Conservation (phyloP, 805 yeast species). For the Barnettozyma sucrosica region DNA sequence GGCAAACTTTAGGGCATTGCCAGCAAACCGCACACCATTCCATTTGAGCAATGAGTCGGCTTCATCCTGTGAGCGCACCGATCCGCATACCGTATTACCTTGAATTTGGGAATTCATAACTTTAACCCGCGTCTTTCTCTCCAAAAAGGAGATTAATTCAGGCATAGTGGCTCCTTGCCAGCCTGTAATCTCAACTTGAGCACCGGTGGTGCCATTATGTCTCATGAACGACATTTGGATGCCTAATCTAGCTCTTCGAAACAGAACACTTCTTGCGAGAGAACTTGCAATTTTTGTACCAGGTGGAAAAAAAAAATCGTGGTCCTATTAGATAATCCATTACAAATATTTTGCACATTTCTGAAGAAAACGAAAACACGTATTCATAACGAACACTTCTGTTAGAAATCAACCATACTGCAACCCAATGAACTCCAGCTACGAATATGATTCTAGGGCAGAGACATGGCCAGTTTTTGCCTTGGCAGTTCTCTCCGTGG, state of each 20-base stretch:
- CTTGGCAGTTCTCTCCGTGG: constrained; percentile 22
- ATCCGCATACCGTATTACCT: constrained; percentile 53
- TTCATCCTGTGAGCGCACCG: constrained; percentile 46
- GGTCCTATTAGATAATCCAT: neutral
- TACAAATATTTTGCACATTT: neutral
- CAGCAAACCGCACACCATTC: constrained; percentile 81
- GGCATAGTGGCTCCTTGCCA: constrained; percentile 77
- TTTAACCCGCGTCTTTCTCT: constrained; percentile 56
- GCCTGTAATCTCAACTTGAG: constrained; percentile 59
- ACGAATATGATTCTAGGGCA: constrained; percentile 23
- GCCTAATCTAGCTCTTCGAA: neutral
- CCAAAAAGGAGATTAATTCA: constrained; percentile 64
- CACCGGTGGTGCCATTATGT: constrained; percentile 24
- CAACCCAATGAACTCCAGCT: constrained; percentile 22
- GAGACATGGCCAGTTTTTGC: constrained; percentile 27
- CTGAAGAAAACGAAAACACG: neutral
- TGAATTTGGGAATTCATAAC: constrained; percentile 50
- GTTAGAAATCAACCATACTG: neutral
- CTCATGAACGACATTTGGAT: constrained; percentile 1
- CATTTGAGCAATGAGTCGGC: constrained; percentile 55
- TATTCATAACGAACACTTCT: neutral
- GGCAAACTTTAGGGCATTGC: constrained; percentile 50
- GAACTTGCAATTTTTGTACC: neutral
- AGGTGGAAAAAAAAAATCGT: neutral
- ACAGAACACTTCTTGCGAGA: neutral